Conservation (phyloP, 108 stramenopile species). For the Nitzschia sp. region DNA sequence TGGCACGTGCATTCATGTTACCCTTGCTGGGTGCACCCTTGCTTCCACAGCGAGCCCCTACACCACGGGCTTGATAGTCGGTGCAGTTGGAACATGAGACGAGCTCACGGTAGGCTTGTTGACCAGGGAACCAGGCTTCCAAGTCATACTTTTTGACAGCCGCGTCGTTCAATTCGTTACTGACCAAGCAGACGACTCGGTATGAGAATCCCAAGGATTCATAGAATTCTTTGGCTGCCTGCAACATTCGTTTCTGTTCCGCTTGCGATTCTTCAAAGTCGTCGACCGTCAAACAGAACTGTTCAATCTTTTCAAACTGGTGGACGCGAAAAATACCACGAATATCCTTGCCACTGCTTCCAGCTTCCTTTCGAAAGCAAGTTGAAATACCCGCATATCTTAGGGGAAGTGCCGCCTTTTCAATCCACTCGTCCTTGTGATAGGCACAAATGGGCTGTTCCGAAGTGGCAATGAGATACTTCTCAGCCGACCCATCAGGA, state of each 20-base stretch:
- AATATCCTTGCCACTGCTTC: slow-evolving; percentile 96
- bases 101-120: slow-evolving; percentile 96
- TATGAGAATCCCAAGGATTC: slow-evolving; percentile 94
- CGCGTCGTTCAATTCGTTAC: slow-evolving; percentile 96
- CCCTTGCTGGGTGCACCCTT: slow-evolving; percentile 86
- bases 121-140: slow-evolving; percentile 99
- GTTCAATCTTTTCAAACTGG: slow-evolving; percentile 99
- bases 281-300: slow-evolving; percentile 96
- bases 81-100: slow-evolving; percentile 99
- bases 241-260: slow-evolving; percentile 91
- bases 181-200: slow-evolving; percentile 97
- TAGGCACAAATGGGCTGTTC: slow-evolving; percentile 99
- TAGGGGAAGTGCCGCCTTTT: slow-evolving; percentile 75
- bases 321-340: slow-evolving; percentile 99
- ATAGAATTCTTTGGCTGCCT: slow-evolving; percentile 96
- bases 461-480: slow-evolving; percentile 99
- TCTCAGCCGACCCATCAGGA: slow-evolving; percentile 85
- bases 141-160: slow-evolving; percentile 99
- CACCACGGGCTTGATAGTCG: slow-evolving; percentile 97
- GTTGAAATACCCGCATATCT: slow-evolving; percentile 97
- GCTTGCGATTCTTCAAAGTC: slow-evolving; percentile 88
- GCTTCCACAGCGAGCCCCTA: slow-evolving; percentile 91
- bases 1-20: slow-evolving; percentile 71
- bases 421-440: slow-evolving; percentile 97
- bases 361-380: slow-evolving; percentile 99